phyloP scores from a whole-genome alignment of 768 basidiomycete genomes.

The Tephrocybe sp. region DNA sequence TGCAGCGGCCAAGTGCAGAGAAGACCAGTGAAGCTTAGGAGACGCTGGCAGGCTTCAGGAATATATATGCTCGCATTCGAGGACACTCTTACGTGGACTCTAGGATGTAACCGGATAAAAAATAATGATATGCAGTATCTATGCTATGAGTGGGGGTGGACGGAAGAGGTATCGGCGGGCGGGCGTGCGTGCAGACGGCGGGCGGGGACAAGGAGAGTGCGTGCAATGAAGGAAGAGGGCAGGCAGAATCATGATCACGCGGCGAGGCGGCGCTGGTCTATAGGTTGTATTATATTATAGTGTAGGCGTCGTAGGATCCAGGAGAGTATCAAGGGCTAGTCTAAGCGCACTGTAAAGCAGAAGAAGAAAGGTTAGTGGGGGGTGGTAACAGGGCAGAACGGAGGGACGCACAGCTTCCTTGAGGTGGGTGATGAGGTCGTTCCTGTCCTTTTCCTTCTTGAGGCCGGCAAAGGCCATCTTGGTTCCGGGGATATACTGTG shows the following conservation, averaged over 20 bases:
- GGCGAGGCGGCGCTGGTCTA: slow-evolving; percentile 7
- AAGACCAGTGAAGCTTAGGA: too few species aligned
- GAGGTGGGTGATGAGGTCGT: slow-evolving; percentile 86
- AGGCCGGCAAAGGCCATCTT: slow-evolving; percentile 99
- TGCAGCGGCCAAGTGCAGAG: too few species aligned
- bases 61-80: too few species aligned
- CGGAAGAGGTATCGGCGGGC: slow-evolving; percentile 3
- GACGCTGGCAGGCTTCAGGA: too few species aligned
- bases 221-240: not conserved
- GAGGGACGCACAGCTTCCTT: slow-evolving; percentile 63
- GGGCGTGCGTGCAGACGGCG: not conserved
- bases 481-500: slow-evolving; percentile 90
- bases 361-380: not conserved
- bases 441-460: slow-evolving; percentile 98
- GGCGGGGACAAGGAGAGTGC: not conserved
- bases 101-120: too few species aligned
- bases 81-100: too few species aligned
- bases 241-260: slow-evolving; percentile 4
- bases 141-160: not conserved
- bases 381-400: not conserved
- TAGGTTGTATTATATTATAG: slow-evolving; percentile 5
- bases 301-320: not conserved
- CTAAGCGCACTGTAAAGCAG: slow-evolving; percentile 2
- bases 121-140: not conserved
- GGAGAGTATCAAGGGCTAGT: not conserved